Base-by-base conservation (phyloP, 352 stramenopile species). In the Phytophthora ramorum region DNA sequence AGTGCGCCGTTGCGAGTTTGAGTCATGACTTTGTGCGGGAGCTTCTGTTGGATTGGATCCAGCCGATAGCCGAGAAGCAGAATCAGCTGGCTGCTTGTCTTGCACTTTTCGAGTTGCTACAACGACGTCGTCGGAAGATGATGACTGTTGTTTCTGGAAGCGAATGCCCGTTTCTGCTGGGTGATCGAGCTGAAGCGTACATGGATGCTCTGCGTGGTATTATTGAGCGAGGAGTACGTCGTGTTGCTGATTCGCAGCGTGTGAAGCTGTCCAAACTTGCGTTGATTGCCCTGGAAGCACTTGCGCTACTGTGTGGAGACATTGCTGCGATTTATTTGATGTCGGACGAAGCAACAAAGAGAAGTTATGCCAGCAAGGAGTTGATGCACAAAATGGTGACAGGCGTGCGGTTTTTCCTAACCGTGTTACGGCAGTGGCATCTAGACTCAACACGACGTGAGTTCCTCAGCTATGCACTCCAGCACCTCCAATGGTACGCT, bases 101-200 rank as follows among this genome's bases (percentile, higher is more conserved):
- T 16, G 73, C 80, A 17, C 38, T 89, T 16, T 90, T 91, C 51
- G 85, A 92, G 57, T 49, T 93, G 7, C 41, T 88, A 6, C 81
- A 88, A 50, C 63, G 59, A n/a, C 60, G 66, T 44, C 73, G 63
- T 4, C 61, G 17, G 8, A 66, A 51, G 14, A 34, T 77, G 51
- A 20, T 28, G 50, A 54, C 4, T 16, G 7, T 38, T 3, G 17
- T 2, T 35, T 6, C 35, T 50, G 40, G 7, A 53, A 56, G 4
- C 12, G 20, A 22, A 7, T 51, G 16, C 3, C 20, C 30, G 0
- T 58, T 13, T 8, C 19, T 79, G 13, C 43, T 76, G 14, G 58
- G 34, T 19, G 26, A 57, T 47, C 57, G 28, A 54, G 22, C 51
- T 46, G 62, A 14, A 5, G 40, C 32, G 7, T 76, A 55, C 38